These are phyloP conservation scores for Blastomyces gilchristii DNA, from an alignment of 2,329 filamentous ascomycete species.

Conservation along the genomic window DNA sequence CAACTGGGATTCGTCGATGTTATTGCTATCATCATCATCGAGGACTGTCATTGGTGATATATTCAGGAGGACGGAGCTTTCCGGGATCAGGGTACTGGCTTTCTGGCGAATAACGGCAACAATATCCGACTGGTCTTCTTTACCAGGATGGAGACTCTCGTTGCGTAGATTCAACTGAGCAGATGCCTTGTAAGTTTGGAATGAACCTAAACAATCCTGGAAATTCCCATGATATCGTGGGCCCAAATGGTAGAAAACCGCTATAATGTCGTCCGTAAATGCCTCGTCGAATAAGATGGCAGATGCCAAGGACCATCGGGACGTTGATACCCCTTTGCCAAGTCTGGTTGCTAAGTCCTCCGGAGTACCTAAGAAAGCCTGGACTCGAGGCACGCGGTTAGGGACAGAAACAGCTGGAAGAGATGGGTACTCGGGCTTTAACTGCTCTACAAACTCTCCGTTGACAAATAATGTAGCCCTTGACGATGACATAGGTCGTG, in stretches of 20 bases:
- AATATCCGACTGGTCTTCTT: slow-evolving; percentile 85
- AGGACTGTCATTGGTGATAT: slow-evolving; percentile 72
- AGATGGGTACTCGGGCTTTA: slow-evolving; percentile 81
- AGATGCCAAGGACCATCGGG: slow-evolving; percentile 80
- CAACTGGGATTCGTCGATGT: slow-evolving; percentile 60
- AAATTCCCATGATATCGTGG: slow-evolving; percentile 91
- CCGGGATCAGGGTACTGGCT: slow-evolving; percentile 69
- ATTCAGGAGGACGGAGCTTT: slow-evolving; percentile 71
- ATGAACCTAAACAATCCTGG: slow-evolving; percentile 88
- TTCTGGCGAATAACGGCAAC: slow-evolving; percentile 77
- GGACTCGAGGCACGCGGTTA: slow-evolving; percentile 51
- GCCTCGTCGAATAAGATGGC: slow-evolving; percentile 81
- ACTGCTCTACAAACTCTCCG: slow-evolving; percentile 85
- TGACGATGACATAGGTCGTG: slow-evolving; percentile 62
- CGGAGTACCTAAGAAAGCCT: slow-evolving; percentile 89
- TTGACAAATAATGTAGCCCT: slow-evolving; percentile 84
- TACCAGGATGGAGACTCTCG: slow-evolving; percentile 78
- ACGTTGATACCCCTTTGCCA: slow-evolving; percentile 61
- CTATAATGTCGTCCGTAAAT: slow-evolving; percentile 80
- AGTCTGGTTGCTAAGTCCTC: slow-evolving; percentile 69
- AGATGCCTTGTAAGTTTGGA: slow-evolving; percentile 92
- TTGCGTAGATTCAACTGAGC: slow-evolving; percentile 84
- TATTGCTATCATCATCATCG: slow-evolving; percentile 66
- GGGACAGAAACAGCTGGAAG: slow-evolving; percentile 54
- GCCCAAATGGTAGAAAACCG: slow-evolving; percentile 82